phyloP scores from a whole-genome alignment of 2,329 filamentous ascomycete genomes.

The Plenodomus lindquistii region DNA sequence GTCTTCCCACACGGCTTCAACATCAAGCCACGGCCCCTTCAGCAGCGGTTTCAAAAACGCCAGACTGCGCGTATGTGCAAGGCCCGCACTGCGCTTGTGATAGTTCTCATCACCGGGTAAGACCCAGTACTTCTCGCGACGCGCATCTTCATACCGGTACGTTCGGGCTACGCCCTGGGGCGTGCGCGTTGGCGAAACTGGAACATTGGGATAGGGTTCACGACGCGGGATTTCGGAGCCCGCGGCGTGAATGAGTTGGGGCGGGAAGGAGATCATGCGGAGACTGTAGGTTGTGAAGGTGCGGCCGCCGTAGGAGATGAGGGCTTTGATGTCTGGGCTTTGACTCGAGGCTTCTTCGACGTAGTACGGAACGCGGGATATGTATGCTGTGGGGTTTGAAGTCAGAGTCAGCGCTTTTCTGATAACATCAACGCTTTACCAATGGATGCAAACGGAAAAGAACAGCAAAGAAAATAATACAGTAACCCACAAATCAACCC shows the following conservation, averaged over 20 bases:
- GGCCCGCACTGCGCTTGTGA: constrained; percentile 57
- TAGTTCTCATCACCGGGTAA: constrained; percentile 36
- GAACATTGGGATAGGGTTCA: constrained; percentile 25
- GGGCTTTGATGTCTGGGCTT: constrained; percentile 32
- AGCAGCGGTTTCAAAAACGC: constrained; percentile 66
- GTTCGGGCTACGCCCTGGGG: constrained; percentile 23
- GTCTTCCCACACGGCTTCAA: constrained; percentile 79
- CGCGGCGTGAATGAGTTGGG: constrained; percentile 36
- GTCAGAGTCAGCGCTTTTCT: constrained; percentile 6
- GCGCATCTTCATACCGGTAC: constrained; percentile 30
- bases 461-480: too few relatives aligned
- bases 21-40: constrained; percentile 69
- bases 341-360: constrained; percentile 32
- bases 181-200: constrained; percentile 9
- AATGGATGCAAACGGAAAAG: too few relatives aligned
- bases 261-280: constrained; percentile 18
- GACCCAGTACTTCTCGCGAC: constrained; percentile 29
- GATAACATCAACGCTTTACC: too few relatives aligned
- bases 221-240: constrained; percentile 25
- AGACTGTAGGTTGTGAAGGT: constrained; percentile 31
- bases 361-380: constrained; percentile 37
- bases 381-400: constrained; percentile 36
- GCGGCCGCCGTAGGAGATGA: constrained; percentile 37
- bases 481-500: constrained; percentile 36
- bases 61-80: constrained; percentile 69